Evolutionary conservation across 2,329 filamentous ascomycete species (phyloP).

Genomic region (Cercospora sesami): DNA sequence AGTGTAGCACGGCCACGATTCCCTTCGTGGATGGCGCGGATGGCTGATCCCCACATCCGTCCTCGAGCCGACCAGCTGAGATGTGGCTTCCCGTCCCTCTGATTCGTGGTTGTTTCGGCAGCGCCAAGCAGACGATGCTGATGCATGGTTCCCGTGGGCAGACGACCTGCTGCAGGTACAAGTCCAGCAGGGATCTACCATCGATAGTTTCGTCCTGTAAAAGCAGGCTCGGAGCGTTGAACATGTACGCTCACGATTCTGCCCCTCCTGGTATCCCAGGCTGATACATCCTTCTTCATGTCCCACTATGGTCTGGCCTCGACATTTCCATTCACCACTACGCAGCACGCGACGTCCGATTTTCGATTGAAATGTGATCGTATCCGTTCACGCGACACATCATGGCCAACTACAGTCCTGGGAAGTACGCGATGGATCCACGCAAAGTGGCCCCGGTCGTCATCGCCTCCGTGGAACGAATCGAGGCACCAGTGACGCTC

Average conservation of each 20-base stretch:
- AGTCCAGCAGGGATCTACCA: slow-evolving; percentile 12
- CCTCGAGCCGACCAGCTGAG: background rate
- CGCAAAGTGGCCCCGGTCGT: slow-evolving; percentile 4
- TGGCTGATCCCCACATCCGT: slow-evolving; percentile 14
- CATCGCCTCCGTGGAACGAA: slow-evolving; percentile 24
- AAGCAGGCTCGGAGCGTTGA: slow-evolving; percentile 2
- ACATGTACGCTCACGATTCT: slow-evolving; percentile 7
- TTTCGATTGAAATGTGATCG: background rate
- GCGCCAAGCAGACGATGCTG: slow-evolving; percentile 5
- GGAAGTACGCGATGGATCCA: background rate
- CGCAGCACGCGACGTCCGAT: background rate
- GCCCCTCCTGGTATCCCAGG: background rate
- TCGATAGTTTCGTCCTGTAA: slow-evolving; percentile 4
- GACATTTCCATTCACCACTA: background rate
- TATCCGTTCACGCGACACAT: background rate
- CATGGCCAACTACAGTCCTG: slow-evolving; percentile 4
- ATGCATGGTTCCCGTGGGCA: slow-evolving; percentile 12
- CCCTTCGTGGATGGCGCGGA: background rate
- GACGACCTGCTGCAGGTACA: slow-evolving; percentile 6
- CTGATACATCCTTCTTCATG: background rate
- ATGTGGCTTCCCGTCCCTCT: background rate
- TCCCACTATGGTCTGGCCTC: slow-evolving; percentile 1
- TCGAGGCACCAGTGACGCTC: slow-evolving; percentile 41
- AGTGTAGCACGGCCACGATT: slow-evolving; percentile 6
- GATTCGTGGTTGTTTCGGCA: slow-evolving; percentile 15